Percentiles rank a stretch among this genome's conserved stretches.
Conservation (phyloP, 805 yeast genomes). For the Barnettozyma botsteinii region DNA sequence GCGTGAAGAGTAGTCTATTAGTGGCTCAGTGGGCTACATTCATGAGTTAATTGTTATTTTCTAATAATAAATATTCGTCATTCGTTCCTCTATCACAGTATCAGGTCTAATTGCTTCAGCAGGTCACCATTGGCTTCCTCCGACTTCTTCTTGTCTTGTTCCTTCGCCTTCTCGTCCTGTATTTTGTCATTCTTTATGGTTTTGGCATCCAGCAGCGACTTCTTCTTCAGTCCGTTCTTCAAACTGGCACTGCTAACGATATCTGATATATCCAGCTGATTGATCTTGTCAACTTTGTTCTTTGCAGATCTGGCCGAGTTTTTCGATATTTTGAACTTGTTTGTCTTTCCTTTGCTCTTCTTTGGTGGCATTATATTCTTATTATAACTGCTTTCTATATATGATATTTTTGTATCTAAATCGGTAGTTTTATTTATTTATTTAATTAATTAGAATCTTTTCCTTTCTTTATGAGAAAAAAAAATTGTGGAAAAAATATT, state of each 20-base stretch:
- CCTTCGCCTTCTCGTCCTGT: conserved; percentile 23
- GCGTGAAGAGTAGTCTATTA: no score
- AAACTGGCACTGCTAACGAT: conserved; percentile 5
- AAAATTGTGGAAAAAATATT: background rate
- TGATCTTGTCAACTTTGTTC: conserved; percentile 10
- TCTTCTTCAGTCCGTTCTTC: background rate
- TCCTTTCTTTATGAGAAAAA: no score
- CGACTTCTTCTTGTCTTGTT: conserved; percentile 17
- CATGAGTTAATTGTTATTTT: no score
- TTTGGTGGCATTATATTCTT: conserved; percentile 12
- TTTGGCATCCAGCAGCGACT: conserved; percentile 14
- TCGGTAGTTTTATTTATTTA: background rate
- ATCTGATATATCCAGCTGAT: conserved; percentile 9
- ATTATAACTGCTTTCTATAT: no score
- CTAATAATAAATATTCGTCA: no score
- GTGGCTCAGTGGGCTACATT: no score
- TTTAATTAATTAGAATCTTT: no score
- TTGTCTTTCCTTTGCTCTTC: conserved; percentile 12
- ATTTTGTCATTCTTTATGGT: conserved; percentile 21
- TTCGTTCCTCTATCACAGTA: conserved; percentile 1
- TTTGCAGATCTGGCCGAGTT: conserved; percentile 6
- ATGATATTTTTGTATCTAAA: background rate
- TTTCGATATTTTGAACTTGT: conserved; percentile 12
- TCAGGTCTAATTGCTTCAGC: conserved; percentile 26
- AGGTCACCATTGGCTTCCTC: conserved; percentile 26